These are phyloP conservation scores for Diaporthe sp. DNA, from an alignment of 2,329 filamentous ascomycete species.

Conservation along the genomic window DNA sequence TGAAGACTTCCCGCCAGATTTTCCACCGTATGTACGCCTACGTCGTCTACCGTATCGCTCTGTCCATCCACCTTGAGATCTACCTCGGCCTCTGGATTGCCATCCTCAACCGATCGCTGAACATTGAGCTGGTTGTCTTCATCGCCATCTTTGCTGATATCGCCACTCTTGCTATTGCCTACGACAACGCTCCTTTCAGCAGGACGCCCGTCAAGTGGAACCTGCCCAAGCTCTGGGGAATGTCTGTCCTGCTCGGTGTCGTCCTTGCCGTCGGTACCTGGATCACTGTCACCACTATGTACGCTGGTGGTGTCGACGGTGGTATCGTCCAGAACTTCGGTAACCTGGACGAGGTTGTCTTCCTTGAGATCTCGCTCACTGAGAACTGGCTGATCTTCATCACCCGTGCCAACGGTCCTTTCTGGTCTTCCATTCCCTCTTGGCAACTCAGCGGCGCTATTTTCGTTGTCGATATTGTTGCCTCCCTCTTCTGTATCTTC, in stretches of 20 bases:
- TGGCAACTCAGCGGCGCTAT: conserved; percentile 87
- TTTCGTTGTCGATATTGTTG: conserved; percentile 83
- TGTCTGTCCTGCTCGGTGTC: conserved; percentile 86
- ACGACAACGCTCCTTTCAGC: conserved; percentile 91
- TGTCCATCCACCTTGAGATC: conserved; percentile 91
- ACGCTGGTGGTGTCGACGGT: conserved; percentile 74
- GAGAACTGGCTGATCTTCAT: conserved; percentile 99
- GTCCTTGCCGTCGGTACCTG: conserved; percentile 87
- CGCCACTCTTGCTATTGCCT: conserved; percentile 90
- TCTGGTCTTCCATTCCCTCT: conserved; percentile 91
- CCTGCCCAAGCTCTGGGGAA: conserved; percentile 92
- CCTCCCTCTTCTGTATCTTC: conserved; percentile 87
- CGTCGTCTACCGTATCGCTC: conserved; percentile 93
- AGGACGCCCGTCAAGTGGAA: conserved; percentile 95
- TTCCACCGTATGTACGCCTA: conserved; percentile 98
- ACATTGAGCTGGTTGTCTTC: conserved; percentile 91
- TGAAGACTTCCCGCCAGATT: conserved; percentile 94
- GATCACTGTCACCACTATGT: conserved; percentile 91
- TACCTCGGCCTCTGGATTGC: conserved; percentile 94
- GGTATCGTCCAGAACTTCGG: conserved; percentile 94
- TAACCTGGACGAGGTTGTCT: conserved; percentile 83
- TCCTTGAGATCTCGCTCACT: conserved; percentile 90
- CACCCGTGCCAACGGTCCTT: conserved; percentile 91
- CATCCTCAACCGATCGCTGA: conserved; percentile 85
- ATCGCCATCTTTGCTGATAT: conserved; percentile 96